phyloP scores from a whole-genome alignment of 345 rosid genomes.

The Acer campestre region DNA sequence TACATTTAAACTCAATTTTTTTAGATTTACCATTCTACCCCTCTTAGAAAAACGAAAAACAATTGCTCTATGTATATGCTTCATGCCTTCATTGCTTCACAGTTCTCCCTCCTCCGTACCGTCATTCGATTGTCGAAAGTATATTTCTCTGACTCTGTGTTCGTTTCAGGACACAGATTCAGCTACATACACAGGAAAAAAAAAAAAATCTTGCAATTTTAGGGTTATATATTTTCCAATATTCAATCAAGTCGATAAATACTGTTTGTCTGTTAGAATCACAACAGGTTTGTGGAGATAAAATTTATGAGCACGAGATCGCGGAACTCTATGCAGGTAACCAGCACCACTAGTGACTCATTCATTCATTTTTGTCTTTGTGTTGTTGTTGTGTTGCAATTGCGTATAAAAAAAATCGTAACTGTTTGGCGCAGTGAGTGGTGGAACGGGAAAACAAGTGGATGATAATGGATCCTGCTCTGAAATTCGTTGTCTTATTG shows the following conservation, averaged over 20 bases:
- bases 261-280: conserved; percentile 31
- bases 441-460: not conserved
- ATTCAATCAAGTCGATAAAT: too few relatives aligned
- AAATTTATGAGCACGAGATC: conserved; percentile 87
- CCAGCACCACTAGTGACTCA: conserved; percentile 12
- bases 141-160: conserved; percentile 17
- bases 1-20: too few relatives aligned
- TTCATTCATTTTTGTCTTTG: not conserved
- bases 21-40: conserved; percentile 3
- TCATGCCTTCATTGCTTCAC: too few relatives aligned
- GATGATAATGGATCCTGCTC: conserved; percentile 47
- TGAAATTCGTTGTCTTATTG: conserved; percentile 40
- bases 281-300: conserved; percentile 34
- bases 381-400: not conserved
- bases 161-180: conserved; percentile 16
- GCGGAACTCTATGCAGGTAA: conserved; percentile 54
- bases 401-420: not conserved
- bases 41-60: not conserved
- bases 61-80: too few relatives aligned
- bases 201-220: not conserved
- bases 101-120: not conserved
- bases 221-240: not conserved
- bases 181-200: not conserved
- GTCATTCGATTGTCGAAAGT: not conserved
- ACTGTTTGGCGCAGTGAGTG: not conserved